These are phyloP conservation scores for Verticillium longisporum DNA, from an alignment of 2,329 filamentous ascomycete species.

Conservation along the genomic window DNA sequence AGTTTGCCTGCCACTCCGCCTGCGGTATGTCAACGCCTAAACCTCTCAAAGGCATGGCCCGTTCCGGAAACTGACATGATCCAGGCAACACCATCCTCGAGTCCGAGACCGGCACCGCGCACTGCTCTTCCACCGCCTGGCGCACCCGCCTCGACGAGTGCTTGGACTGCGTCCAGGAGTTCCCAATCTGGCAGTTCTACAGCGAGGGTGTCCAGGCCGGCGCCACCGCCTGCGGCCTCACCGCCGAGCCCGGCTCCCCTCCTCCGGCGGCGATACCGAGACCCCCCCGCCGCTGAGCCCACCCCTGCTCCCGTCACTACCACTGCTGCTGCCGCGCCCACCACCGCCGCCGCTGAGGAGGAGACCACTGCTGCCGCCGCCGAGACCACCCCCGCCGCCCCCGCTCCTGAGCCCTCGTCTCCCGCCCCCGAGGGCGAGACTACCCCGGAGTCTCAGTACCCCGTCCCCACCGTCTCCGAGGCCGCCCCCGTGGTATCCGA, in stretches of 20 bases:
- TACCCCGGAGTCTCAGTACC: neutral
- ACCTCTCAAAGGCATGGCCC: neutral
- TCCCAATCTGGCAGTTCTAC: slow-evolving; percentile 37
- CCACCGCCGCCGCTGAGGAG: neutral
- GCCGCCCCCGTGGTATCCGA: neutral
- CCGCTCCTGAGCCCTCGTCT: neutral
- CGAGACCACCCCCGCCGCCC: neutral
- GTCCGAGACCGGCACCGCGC: slow-evolving; percentile 14
- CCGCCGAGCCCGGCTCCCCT: slow-evolving; percentile 2
- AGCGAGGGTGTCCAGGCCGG: slow-evolving; percentile 26
- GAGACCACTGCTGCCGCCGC: neutral
- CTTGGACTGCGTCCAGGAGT: slow-evolving; percentile 33
- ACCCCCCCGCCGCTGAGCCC: neutral
- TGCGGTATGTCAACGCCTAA: neutral
- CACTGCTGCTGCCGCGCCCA: neutral
- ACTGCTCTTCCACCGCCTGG: slow-evolving; percentile 30
- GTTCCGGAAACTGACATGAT: neutral
- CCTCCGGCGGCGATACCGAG: neutral
- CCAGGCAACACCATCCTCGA: slow-evolving; percentile 22
- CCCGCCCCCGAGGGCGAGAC: neutral
- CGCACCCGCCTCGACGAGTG: slow-evolving; percentile 32
- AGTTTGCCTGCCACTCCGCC: slow-evolving; percentile 1
- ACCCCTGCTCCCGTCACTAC: neutral
- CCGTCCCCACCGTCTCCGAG: neutral
- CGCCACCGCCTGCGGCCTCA: slow-evolving; percentile 26